Base-by-base conservation (phyloP, 75 land plant genomes). In the Ceratopteris richardii region DNA sequence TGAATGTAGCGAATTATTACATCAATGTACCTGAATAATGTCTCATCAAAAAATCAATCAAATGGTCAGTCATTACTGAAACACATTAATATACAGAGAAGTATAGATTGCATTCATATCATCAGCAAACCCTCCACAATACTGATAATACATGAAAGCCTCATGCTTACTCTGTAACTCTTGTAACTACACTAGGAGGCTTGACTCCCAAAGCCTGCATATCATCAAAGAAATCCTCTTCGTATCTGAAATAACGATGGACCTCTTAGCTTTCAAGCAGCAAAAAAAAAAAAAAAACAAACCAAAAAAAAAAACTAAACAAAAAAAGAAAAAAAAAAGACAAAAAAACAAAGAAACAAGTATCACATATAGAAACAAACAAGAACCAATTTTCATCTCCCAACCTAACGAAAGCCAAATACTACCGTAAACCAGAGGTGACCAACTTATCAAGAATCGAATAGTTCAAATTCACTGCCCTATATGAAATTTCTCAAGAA, bases 161-260 rank as follows among this genome's bases (percentile, higher is more conserved):
- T 53, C 41, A 42, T 25, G 28, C 75, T 65, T 51, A 76, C 78
- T 71, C 78, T 11, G 77, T 76, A 22, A 76, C 78, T 29, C 76
- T 73, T 25, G 67, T 58, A 31, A 71, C 51, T 21, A 65, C 64
- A 47, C 33, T 40, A 11, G 78, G 78, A 20, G 40, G 61, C 40
- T 60, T 58, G 31, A 73, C 68, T 19, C 76, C 69, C 31, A 76
- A 39, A 36, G 44, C 73, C 31, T 59, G 42, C 78, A 76, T 76
- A 55, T 76, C 78, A 37, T 76, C 60, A 44, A 73, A 59, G 51
- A 71, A 71, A 48, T 76, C 76, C 33, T 66, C 48, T 44, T 76
- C 76, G 48, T 76, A 76, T 58, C 77, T 74, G 74, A 31, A 56
- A 54, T 2, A n/a, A 13, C 22, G 44, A 41, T 3, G 19, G 14